Percentiles rank a stretch among this genome's conserved stretches.
Conservation (phyloP, 2,329 filamentous ascomycete species). For the Diaporthe citrichinensis region DNA sequence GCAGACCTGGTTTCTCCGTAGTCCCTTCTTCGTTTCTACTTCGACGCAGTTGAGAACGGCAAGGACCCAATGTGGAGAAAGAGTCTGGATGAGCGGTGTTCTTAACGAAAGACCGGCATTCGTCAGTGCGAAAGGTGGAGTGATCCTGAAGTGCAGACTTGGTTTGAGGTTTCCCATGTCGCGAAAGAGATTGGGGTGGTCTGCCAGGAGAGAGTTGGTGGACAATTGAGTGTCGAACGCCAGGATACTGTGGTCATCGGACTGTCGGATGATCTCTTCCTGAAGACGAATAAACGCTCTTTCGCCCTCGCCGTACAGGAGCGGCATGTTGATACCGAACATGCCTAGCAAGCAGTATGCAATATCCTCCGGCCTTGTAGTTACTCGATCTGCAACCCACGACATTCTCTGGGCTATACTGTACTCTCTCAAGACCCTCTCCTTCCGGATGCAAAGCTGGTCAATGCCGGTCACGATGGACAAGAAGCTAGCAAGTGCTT, state of each 20-base stretch:
- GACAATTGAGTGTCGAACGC: slow-evolving; percentile 42
- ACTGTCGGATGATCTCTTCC: slow-evolving; percentile 44
- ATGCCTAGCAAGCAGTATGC: slow-evolving; percentile 49
- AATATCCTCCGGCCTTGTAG: slow-evolving; percentile 46
- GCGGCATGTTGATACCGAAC: slow-evolving; percentile 48
- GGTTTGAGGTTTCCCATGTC: slow-evolving; percentile 36
- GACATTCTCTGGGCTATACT: slow-evolving; percentile 46
- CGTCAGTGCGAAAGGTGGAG: slow-evolving; percentile 43
- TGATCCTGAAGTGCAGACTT: slow-evolving; percentile 37
- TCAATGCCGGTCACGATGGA: slow-evolving; percentile 16
- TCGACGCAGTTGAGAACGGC: slow-evolving; percentile 64
- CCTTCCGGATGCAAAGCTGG: slow-evolving; percentile 16
- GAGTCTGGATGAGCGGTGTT: slow-evolving; percentile 43
- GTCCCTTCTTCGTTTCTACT: slow-evolving; percentile 57
- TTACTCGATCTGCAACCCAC: slow-evolving; percentile 46
- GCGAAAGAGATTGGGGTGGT: slow-evolving; percentile 43
- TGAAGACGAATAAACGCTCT: slow-evolving; percentile 47
- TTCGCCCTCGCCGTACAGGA: slow-evolving; percentile 50
- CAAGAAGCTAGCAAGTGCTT: slow-evolving; percentile 15
- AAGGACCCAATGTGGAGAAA: slow-evolving; percentile 54
- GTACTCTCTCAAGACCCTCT: slow-evolving; percentile 19
- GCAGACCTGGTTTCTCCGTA: slow-evolving; percentile 62
- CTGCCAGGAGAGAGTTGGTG: slow-evolving; percentile 42
- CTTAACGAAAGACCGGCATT: slow-evolving; percentile 44
- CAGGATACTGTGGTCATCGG: slow-evolving; percentile 38